phyloP scores from a whole-genome alignment of 805 yeast genomes.

The Teunomyces cretensis region DNA sequence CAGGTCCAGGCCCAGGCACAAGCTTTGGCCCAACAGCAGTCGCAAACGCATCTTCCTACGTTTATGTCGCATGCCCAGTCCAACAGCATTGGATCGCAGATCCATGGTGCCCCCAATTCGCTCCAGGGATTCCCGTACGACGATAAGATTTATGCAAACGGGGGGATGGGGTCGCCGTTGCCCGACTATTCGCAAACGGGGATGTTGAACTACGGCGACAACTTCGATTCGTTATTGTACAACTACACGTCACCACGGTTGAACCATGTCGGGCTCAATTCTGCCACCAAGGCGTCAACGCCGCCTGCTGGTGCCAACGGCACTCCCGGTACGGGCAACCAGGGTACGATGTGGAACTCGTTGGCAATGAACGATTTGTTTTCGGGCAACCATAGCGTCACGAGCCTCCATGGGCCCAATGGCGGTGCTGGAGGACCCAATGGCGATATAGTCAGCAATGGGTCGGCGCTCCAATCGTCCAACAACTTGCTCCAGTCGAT shows the following conservation, averaged over 20 bases:
- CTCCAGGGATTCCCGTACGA: constrained; percentile 17
- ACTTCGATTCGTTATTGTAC: constrained; percentile 12
- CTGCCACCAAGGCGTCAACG: not conserved
- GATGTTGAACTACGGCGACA: constrained; percentile 9
- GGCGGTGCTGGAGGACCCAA: not conserved
- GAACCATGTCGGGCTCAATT: constrained; percentile 3
- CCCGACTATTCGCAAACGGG: constrained; percentile 8
- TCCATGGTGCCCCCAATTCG: not conserved
- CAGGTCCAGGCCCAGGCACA: constrained; percentile 4
- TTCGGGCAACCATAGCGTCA: constrained; percentile 11
- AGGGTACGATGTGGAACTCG: constrained; percentile 6
- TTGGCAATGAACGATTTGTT: constrained; percentile 11
- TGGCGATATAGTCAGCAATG: too few relatives aligned
- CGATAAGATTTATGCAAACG: constrained; percentile 14
- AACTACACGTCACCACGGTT: constrained; percentile 6
- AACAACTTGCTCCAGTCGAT: constrained; percentile 2
- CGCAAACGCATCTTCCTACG: not conserved
- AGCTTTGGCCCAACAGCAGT: not conserved
- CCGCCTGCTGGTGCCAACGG: constrained; percentile 1
- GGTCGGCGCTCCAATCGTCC: not conserved
- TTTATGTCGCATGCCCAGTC: not conserved
- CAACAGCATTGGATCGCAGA: not conserved
- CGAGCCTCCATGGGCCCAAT: constrained; percentile 8
- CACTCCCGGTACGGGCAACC: not conserved
- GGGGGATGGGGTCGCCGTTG: constrained; percentile 8